Evolutionary conservation across 129 eudicot genomes (phyloP).

Genomic region (Kitagawia praeruptora): DNA sequence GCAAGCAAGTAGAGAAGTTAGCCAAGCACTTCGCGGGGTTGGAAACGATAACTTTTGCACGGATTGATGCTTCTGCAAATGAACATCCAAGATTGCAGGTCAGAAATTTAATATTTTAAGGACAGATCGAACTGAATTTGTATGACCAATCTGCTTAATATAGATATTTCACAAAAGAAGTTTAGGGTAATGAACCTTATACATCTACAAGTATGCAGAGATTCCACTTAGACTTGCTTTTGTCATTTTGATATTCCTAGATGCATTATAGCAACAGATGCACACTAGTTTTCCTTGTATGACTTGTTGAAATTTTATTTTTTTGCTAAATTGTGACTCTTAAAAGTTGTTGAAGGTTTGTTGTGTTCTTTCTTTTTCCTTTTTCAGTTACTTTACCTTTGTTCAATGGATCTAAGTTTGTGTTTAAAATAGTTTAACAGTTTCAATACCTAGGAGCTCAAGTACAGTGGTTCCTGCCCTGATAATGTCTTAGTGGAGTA

Average conservation of each 20-base stretch:
- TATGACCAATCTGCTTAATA: background rate
- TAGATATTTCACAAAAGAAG: background rate
- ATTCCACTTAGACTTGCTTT: background rate
- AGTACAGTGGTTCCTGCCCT: background rate
- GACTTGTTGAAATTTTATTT: background rate
- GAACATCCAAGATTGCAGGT: conserved; percentile 78
- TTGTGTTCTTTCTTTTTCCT: background rate
- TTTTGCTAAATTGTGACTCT: background rate
- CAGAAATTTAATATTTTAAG: background rate
- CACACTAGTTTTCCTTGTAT: background rate
- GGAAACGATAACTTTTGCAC: conserved; percentile 60
- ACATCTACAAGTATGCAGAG: background rate
- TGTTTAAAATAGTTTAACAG: background rate
- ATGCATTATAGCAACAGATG: background rate
- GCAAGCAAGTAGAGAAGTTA: conserved; percentile 79
- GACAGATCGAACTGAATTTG: background rate
- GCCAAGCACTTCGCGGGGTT: conserved; percentile 88
- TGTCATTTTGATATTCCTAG: background rate
- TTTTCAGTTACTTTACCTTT: background rate
- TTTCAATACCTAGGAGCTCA: background rate
- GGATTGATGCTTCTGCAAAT: conserved; percentile 67
- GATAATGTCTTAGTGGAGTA: background rate
- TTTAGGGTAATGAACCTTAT: background rate
- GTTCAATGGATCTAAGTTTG: background rate
- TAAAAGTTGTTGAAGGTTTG: background rate